Conservation (phyloP, 495 filamentous ascomycete species). For the Cercophora newfieldiana region DNA sequence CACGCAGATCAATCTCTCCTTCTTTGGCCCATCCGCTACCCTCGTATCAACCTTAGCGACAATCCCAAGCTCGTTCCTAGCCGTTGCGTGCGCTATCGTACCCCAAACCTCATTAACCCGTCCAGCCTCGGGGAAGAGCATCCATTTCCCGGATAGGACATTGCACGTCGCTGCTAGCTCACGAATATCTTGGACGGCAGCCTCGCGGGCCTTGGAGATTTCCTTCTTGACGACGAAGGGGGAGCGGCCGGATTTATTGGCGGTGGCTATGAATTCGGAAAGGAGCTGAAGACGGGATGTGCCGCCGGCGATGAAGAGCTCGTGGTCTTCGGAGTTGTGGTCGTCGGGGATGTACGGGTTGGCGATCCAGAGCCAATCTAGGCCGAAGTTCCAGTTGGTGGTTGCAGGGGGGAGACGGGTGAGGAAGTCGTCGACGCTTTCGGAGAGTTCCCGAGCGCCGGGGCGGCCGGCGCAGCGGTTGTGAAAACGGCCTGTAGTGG, state of each 20-base stretch:
- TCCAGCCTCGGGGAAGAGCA: constrained; percentile 65
- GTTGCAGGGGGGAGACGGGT: constrained; percentile 64
- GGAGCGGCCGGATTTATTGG: constrained; percentile 1
- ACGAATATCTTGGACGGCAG: constrained; percentile 55
- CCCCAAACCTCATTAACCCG: constrained; percentile 66
- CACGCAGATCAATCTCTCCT: constrained; percentile 65
- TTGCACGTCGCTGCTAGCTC: constrained; percentile 47
- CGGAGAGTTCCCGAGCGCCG: constrained; percentile 54
- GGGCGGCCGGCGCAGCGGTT: constrained; percentile 47
- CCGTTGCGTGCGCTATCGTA: constrained; percentile 61
- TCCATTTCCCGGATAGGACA: constrained; percentile 57
- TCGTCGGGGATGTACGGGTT: constrained; percentile 50
- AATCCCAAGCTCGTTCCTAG: constrained; percentile 63
- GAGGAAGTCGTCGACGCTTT: constrained; percentile 64
- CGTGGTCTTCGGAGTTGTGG: constrained; percentile 20
- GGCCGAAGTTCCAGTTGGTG: constrained; percentile 38
- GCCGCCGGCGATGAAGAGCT: constrained; percentile 36
- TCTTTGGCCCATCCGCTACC: constrained; percentile 23
- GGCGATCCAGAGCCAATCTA: constrained; percentile 67
- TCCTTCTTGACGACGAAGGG: constrained; percentile 37
- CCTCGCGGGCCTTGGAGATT: constrained; percentile 50
- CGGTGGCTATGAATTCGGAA: constrained; percentile 31
- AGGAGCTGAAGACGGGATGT: constrained; percentile 39
- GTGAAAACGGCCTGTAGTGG: constrained; percentile 23
- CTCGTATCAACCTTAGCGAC: constrained; percentile 67